Conservation (phyloP, 495 filamentous ascomycete species). For the Pyrenopolyporus hunteri region DNA sequence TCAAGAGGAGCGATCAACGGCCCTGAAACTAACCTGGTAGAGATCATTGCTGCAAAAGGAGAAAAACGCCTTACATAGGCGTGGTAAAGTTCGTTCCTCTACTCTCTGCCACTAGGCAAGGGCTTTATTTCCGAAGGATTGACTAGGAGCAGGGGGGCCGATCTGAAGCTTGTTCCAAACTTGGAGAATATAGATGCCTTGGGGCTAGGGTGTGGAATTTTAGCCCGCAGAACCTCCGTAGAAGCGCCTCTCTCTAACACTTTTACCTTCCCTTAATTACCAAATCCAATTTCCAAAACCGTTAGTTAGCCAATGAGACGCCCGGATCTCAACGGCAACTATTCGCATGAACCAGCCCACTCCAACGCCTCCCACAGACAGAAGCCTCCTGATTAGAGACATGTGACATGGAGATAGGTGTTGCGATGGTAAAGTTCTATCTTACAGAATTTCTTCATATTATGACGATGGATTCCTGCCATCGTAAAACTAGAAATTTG, state of each 20-base stretch:
- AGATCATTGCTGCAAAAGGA: slow-evolving; percentile 23
- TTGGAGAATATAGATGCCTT: slow-evolving; percentile 22
- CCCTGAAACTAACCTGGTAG: slow-evolving; percentile 29
- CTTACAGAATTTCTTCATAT: slow-evolving; percentile 5
- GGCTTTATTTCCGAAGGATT: slow-evolving; percentile 39
- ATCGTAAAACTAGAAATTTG: slow-evolving; percentile 3
- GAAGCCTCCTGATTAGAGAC: slow-evolving; percentile 6
- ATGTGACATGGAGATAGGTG: slow-evolving; percentile 12
- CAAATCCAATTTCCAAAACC: slow-evolving; percentile 33
- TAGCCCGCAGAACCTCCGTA: slow-evolving; percentile 38
- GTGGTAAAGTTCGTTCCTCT: slow-evolving; percentile 27
- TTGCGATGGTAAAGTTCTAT: background rate
- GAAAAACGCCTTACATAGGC: slow-evolving; percentile 11
- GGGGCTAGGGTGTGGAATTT: slow-evolving; percentile 23
- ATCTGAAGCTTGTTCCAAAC: slow-evolving; percentile 29
- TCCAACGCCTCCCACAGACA: slow-evolving; percentile 4
- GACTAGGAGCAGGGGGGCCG: slow-evolving; percentile 15
- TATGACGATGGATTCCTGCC: background rate
- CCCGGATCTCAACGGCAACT: background rate
- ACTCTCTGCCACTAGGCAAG: slow-evolving; percentile 30
- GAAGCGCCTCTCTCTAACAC: slow-evolving; percentile 37
- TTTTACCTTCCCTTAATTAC: slow-evolving; percentile 40
- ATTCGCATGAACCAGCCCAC: slow-evolving; percentile 27
- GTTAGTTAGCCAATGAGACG: slow-evolving; percentile 18
- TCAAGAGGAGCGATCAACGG: slow-evolving; percentile 19